A percentile compares a stretch with the other conserved stretches of the same genome.
phyloP scores from a whole-genome alignment of 1,284 basidiomycete genomes.

The Vanrija sp. region DNA sequence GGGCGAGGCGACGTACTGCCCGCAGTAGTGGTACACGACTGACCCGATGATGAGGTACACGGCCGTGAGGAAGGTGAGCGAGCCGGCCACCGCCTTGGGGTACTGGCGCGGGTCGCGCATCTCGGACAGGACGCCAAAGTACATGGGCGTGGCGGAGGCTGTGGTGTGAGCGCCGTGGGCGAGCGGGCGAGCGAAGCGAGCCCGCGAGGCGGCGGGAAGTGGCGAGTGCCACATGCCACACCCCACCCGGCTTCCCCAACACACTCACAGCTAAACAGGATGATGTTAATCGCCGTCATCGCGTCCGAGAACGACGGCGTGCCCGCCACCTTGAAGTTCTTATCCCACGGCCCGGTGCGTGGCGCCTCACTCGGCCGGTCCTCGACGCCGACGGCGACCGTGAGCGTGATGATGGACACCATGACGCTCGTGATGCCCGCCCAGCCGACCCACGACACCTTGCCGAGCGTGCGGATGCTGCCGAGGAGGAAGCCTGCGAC shows the following conservation, averaged over 20 bases:
- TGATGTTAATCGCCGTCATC: conserved; percentile 18
- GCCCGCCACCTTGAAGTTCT: conserved; percentile 28
- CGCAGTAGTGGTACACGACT: conserved; percentile 33
- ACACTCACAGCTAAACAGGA: conserved; percentile 7
- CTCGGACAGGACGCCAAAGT: conserved; percentile 22
- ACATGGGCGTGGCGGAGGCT: background rate
- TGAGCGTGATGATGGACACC: conserved; percentile 31
- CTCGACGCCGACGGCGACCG: conserved; percentile 39
- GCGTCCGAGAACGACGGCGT: conserved; percentile 27
- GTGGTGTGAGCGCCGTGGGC: conserved; percentile 6
- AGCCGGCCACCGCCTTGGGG: conserved; percentile 14
- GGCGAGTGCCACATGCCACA: too few relatives aligned
- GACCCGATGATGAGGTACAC: conserved; percentile 24
- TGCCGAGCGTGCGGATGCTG: conserved; percentile 31
- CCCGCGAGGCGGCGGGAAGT: too few relatives aligned
- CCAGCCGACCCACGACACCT: conserved; percentile 40
- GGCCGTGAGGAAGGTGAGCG: conserved; percentile 19
- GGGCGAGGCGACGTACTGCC: conserved; percentile 28
- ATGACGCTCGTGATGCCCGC: conserved; percentile 33
- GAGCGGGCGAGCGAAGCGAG: conserved; percentile 18
- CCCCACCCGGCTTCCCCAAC: too few relatives aligned
- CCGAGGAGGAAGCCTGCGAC: conserved; percentile 30
- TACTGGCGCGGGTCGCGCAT: conserved; percentile 29
- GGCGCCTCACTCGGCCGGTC: conserved; percentile 44
- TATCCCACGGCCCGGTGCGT: conserved; percentile 29